Evolutionary conservation across 2,329 filamentous ascomycete genomes (phyloP).

Genomic region (Curvularia eragrostidis): DNA sequence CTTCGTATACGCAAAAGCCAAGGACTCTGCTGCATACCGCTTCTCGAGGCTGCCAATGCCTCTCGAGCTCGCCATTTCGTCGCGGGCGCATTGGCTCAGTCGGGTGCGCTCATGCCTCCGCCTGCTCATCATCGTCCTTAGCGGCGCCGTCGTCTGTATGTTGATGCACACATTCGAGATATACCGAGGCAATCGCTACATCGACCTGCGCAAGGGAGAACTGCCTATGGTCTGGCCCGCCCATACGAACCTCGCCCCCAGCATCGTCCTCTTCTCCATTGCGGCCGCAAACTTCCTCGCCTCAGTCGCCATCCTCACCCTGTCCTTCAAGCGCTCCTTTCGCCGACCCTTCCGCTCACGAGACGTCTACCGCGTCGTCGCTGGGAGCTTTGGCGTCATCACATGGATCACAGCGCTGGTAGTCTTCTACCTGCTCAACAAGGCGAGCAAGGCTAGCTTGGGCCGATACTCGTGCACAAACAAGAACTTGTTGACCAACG

Average conservation of each 20-base stretch:
- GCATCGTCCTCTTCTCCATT: constrained; percentile 44
- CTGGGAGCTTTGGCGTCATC: constrained; percentile 44
- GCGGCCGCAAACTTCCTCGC: constrained; percentile 45
- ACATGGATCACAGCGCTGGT: constrained; percentile 43
- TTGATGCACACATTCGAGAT: constrained; percentile 47
- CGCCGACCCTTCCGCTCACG: constrained; percentile 44
- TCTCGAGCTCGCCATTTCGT: constrained; percentile 36
- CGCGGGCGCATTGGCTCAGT: constrained; percentile 46
- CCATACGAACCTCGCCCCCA: constrained; percentile 47
- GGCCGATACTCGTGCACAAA: constrained; percentile 47
- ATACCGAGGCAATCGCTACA: constrained; percentile 44
- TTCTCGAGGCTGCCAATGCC: constrained; percentile 32
- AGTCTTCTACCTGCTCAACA: constrained; percentile 45
- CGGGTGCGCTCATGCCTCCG: constrained; percentile 46
- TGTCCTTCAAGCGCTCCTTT: constrained; percentile 45
- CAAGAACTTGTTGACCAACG: constrained; percentile 44
- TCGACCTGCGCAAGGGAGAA: constrained; percentile 47
- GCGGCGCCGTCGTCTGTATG: constrained; percentile 45
- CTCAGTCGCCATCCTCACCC: constrained; percentile 41
- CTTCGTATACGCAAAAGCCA: constrained; percentile 27
- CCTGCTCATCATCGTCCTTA: constrained; percentile 47
- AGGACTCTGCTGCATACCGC: constrained; percentile 28
- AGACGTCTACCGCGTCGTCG: constrained; percentile 45
- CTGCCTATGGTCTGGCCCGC: constrained; percentile 50
- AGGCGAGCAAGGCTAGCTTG: constrained; percentile 47